These are phyloP conservation scores for Zygosaccharomyces gambellarensis DNA, from an alignment of 805 yeast species.

Conservation along the genomic window DNA sequence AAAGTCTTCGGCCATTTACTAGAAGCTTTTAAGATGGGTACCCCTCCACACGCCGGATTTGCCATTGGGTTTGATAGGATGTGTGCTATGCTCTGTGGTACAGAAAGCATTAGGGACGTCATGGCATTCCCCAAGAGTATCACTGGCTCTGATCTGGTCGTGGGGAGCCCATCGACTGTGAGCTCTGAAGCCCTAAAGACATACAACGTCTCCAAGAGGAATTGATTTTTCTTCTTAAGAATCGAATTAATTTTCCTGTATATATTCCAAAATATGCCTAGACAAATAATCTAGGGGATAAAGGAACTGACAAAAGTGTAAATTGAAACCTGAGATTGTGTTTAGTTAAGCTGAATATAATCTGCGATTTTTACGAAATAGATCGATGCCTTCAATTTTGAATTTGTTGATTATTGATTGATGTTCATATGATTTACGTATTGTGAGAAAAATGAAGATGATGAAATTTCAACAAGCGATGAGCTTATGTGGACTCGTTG, in stretches of 20 bases:
- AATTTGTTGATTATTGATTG: neutral
- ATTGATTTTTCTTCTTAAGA: constrained; percentile 9
- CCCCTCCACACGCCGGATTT: constrained; percentile 98
- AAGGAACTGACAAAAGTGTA: neutral
- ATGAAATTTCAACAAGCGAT: neutral
- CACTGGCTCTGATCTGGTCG: constrained; percentile 83
- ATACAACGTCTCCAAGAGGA: constrained; percentile 43
- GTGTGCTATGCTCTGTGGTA: constrained; percentile 83
- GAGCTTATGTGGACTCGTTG: neutral
- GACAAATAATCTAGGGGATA: neutral
- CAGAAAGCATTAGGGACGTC: constrained; percentile 79
- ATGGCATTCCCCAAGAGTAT: constrained; percentile 94
- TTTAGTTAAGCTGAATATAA: neutral
- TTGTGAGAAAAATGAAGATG: constrained; percentile 10
- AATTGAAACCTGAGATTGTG: neutral
- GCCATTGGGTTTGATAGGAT: constrained; percentile 93
- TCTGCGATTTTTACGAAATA: no score
- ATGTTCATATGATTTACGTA: neutral
- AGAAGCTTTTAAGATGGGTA: constrained; percentile 77
- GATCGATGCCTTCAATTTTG: no score
- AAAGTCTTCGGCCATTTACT: constrained; percentile 79
- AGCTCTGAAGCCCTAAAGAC: constrained; percentile 44
- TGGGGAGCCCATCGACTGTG: constrained; percentile 75
- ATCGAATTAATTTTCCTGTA: constrained; percentile 1
- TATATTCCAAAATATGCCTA: neutral